phyloP scores from a whole-genome alignment of 495 filamentous ascomycete species.

The Podospora fimiseda region DNA sequence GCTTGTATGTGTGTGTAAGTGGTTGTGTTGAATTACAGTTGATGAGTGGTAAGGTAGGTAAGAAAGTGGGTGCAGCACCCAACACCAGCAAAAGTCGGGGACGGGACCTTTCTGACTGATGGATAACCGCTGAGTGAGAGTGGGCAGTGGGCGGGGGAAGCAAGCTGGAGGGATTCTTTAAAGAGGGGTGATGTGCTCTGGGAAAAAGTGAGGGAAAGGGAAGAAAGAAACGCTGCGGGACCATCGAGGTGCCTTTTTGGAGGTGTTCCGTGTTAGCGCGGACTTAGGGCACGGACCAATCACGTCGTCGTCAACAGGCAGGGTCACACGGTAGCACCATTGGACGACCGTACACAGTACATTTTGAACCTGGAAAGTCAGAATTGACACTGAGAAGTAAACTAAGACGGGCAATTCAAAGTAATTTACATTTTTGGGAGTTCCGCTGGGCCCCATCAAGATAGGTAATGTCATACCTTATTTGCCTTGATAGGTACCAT shows the following conservation, averaged over 20 bases:
- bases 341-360: no score
- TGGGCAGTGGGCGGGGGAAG: no score
- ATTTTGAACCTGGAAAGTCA: no score
- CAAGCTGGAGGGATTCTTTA: no score
- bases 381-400: no score
- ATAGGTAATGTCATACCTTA: no score
- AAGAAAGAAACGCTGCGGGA: conserved; percentile 2
- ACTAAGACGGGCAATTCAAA: no score
- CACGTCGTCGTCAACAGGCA: conserved; percentile 5
- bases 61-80: background rate
- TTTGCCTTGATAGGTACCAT: no score
- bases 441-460: no score
- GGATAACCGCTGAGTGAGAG: conserved; percentile 6
- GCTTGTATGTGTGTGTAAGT: background rate
- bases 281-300: conserved; percentile 10
- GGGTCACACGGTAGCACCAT: conserved; percentile 5
- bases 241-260: conserved; percentile 18
- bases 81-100: background rate
- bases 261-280: conserved; percentile 10
- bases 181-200: conserved; percentile 6
- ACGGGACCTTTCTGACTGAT: background rate
- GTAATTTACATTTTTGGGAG: no score
- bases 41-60: background rate
- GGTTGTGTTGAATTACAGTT: background rate
- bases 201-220: conserved; percentile 15